A percentile compares a stretch with the other conserved stretches of the same genome.
phyloP scores from a whole-genome alignment of 2,329 filamentous ascomycete genomes.

The Sporothrix protearum region DNA sequence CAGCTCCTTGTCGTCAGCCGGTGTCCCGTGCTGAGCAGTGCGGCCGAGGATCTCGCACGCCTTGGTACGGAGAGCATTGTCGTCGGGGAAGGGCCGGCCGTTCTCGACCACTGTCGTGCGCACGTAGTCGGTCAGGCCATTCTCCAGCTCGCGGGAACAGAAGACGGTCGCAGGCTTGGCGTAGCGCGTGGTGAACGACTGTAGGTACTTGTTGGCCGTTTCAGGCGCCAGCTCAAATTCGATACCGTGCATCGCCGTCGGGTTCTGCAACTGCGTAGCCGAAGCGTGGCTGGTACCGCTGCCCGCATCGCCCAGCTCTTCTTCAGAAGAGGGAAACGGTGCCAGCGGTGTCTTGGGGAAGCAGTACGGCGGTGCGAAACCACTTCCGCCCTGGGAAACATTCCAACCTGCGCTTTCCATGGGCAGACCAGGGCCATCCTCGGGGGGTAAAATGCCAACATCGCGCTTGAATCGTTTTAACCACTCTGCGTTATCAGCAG shows the following conservation, averaged over 20 bases:
- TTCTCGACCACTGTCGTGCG: constrained; percentile 36
- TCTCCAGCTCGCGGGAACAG: constrained; percentile 57
- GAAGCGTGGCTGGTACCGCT: constrained; percentile 38
- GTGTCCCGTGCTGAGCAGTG: constrained; percentile 40
- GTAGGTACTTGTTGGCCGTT: constrained; percentile 49
- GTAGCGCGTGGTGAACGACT: constrained; percentile 43
- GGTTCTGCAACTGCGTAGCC: background rate
- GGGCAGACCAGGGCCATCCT: constrained; percentile 50
- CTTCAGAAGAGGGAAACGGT: constrained; percentile 33
- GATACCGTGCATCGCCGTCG: constrained; percentile 33
- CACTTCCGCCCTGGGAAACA: constrained; percentile 49
- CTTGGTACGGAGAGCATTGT: constrained; percentile 46
- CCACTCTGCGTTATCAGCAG: constrained; percentile 62
- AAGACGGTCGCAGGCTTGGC: constrained; percentile 51
- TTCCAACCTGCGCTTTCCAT: constrained; percentile 42
- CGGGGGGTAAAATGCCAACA: constrained; percentile 48
- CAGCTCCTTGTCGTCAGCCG: constrained; percentile 53
- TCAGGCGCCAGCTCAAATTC: constrained; percentile 42
- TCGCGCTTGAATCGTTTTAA: constrained; percentile 60
- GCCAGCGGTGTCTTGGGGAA: constrained; percentile 42
- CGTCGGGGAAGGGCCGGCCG: constrained; percentile 45
- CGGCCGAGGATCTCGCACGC: constrained; percentile 47
- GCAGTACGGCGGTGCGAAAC: constrained; percentile 55
- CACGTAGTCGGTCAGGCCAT: constrained; percentile 50
- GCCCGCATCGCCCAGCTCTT: constrained; percentile 37